Evolutionary conservation across 306 rosid genomes (phyloP), one percentile per base, ranked within the genome.

Genomic region (Glycine latifolia): DNA sequence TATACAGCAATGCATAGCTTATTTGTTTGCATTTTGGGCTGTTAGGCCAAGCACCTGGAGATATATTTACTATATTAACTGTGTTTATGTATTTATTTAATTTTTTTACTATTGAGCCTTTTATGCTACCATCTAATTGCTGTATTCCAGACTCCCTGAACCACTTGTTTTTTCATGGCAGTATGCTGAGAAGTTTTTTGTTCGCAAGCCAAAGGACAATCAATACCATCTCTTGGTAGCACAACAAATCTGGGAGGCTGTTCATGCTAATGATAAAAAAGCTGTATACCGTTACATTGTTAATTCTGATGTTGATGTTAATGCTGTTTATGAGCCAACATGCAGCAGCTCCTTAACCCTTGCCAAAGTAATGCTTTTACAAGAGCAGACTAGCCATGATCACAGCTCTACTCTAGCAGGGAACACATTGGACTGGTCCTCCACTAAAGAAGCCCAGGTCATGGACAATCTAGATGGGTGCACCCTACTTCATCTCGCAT

Each of bases 161-260:
- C 43, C 52, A 10, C 68, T 77, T 77, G 39, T 83, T 60, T 84
- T 80, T 76, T 35, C n/a, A 67, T 85, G 79, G 56, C 92, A 95
- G 99, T 96, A 96, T 76, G 99, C 98, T 10, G 99, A 96, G 76
- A 96, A 96, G 89, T 81, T 89, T 84, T 96, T 93, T 76, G 93
- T 91, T 66, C 93, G 92, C 79, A 96, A 76, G 85, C 94, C 91
- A 5, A 96, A 90, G 85, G 98, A 96, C 78, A 87, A 79, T 71
- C 98, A 95, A 62, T 90, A 88, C 85, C 89, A 83, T 56, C 86
- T 88, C 71, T 56, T 91, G 72, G 89, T 93, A 80, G 94, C 97
- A 37, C 99, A 86, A 74, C 98, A 92, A 82, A 89, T 96, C 59
- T 94, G 97, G 98, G 99, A 93, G 79, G 94, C 91, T 60, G 97